Evolutionary conservation across 164 flowering plant species (phyloP).

Genomic region (Litsea cubeba): DNA sequence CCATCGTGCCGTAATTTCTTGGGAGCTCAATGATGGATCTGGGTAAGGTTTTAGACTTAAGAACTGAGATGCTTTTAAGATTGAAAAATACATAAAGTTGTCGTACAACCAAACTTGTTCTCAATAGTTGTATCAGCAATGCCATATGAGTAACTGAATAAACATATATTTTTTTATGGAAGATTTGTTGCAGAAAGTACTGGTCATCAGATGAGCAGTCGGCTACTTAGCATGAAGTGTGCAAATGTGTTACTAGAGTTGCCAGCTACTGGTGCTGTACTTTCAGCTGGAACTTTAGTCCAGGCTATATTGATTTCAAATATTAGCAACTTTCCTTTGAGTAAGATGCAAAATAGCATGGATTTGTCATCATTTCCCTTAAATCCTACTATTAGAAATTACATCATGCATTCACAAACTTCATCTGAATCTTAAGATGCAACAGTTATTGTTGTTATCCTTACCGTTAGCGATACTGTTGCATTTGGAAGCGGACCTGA

Average conservation of each 20-base stretch:
- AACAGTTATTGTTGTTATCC: too few species aligned
- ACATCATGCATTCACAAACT: constrained; percentile 10
- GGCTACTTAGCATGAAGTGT: too few species aligned
- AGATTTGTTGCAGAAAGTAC: constrained; percentile 19
- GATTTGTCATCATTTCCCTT: not conserved
- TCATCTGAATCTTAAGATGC: too few species aligned
- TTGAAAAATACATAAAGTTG: not conserved
- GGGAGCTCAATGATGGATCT: constrained; percentile 70
- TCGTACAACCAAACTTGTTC: not conserved
- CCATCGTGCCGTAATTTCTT: constrained; percentile 69
- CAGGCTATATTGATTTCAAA: too few species aligned
- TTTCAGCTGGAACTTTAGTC: too few species aligned
- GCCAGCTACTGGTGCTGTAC: too few species aligned
- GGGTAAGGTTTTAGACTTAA: constrained; percentile 50
- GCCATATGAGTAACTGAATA: not conserved
- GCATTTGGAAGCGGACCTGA: too few species aligned
- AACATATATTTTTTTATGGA: constrained; percentile 9
- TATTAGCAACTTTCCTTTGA: too few species aligned
- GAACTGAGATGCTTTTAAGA: not conserved
- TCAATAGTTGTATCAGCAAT: not conserved
- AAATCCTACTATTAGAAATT: constrained; percentile 12
- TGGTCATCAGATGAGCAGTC: too few species aligned
- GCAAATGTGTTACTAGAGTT: too few species aligned
- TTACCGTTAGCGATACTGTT: constrained; percentile 56
- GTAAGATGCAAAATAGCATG: too few species aligned